These are phyloP conservation scores for Keithomyces neogunnii DNA, from an alignment of 2,329 filamentous ascomycete genomes.

Conservation along the genomic window DNA sequence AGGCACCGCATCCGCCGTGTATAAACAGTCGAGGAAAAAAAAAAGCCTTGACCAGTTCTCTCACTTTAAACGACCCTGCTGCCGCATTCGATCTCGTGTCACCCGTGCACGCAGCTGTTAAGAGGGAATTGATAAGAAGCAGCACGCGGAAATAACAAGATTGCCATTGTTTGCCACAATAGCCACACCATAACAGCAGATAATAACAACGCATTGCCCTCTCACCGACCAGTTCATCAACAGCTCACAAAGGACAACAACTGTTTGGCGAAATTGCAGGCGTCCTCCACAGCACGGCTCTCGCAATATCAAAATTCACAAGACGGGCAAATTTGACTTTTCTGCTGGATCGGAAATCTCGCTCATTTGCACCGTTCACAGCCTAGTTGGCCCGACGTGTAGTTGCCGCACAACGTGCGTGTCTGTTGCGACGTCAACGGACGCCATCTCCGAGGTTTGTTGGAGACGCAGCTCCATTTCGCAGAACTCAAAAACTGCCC, in stretches of 20 bases:
- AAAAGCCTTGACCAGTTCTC: background rate
- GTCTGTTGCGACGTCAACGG: background rate
- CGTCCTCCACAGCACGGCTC: too few species aligned
- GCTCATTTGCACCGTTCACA: background rate
- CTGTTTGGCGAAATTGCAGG: too few species aligned
- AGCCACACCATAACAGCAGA: background rate
- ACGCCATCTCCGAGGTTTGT: slow-evolving; percentile 1
- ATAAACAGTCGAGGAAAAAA: background rate
- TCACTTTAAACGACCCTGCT: background rate
- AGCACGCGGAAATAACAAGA: background rate
- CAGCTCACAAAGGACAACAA: slow-evolving; percentile 1
- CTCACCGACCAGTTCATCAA: background rate
- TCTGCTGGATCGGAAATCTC: slow-evolving; percentile 12
- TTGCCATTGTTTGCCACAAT: slow-evolving; percentile 1
- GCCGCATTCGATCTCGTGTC: too few species aligned
- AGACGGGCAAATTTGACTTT: background rate
- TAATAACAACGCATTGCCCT: background rate
- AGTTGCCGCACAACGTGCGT: background rate
- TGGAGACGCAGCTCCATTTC: background rate
- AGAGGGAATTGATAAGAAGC: too few species aligned
- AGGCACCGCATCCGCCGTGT: background rate
- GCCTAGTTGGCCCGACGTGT: background rate
- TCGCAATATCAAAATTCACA: too few species aligned
- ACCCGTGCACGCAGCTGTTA: too few species aligned
- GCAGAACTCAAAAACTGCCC: background rate